These are phyloP conservation scores for Gynostemma pentaphyllum DNA, from an alignment of 306 rosid genomes.

Conservation along the genomic window DNA sequence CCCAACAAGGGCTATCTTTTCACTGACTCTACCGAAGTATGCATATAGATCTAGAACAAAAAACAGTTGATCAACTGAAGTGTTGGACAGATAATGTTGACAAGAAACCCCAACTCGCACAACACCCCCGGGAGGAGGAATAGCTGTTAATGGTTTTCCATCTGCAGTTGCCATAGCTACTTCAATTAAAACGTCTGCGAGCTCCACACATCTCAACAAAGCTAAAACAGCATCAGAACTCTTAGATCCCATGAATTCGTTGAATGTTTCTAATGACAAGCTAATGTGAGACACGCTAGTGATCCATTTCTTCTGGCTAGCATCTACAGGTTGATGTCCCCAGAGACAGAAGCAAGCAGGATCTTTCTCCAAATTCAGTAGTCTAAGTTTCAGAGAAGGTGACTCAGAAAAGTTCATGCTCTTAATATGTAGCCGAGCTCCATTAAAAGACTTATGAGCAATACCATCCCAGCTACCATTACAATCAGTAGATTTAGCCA, in stretches of 20 bases:
- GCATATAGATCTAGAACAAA: constrained; percentile 80
- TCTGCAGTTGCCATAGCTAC: constrained; percentile 93
- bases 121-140: constrained; percentile 92
- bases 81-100: constrained; percentile 62
- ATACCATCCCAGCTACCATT: constrained; percentile 24
- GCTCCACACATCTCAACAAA: constrained; percentile 86
- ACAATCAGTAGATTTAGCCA: constrained; percentile 28
- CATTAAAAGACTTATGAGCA: constrained; percentile 48
- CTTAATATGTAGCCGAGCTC: constrained; percentile 78
- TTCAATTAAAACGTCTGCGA: constrained; percentile 65
- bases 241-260: constrained; percentile 25
- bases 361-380: constrained; percentile 77
- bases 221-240: constrained; percentile 40
- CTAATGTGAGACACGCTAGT: constrained; percentile 51
- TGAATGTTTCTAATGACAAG: constrained; percentile 62
- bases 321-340: constrained; percentile 81
- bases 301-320: constrained; percentile 86
- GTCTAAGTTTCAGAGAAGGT: constrained; percentile 46
- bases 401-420: constrained; percentile 53
- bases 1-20: constrained; percentile 55
- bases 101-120: constrained; percentile 87
- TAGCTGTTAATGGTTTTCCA: constrained; percentile 57
- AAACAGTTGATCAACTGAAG: constrained; percentile 82
- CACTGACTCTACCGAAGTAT: constrained; percentile 72
- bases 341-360: constrained; percentile 95